Evolutionary conservation across 139 green algal species (phyloP).

Genomic region (Volvox africanus): DNA sequence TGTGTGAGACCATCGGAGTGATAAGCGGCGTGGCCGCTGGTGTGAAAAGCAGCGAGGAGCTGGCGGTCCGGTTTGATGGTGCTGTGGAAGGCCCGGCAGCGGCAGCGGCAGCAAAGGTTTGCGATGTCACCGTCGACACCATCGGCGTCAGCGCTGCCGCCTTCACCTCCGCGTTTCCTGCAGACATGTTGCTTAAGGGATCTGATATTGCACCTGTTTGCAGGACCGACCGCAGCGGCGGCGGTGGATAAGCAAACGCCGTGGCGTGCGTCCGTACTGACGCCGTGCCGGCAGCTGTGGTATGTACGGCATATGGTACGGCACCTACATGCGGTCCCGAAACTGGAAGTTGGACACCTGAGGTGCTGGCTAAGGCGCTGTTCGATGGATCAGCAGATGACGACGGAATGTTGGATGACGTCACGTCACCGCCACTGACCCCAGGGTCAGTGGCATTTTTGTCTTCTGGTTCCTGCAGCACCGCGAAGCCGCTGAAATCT

Average conservation of each 20-base stretch:
- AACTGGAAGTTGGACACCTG: no score
- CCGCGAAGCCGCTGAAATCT: constrained; percentile 34
- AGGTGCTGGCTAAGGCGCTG: no score
- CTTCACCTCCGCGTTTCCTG: background rate
- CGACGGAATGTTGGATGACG: background rate
- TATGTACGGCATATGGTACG: no score
- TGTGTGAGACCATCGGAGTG: background rate
- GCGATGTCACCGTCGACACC: background rate
- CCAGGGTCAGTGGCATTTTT: background rate
- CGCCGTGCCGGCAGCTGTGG: background rate
- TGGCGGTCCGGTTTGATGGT: background rate
- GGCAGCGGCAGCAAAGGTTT: background rate
- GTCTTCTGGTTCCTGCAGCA: background rate
- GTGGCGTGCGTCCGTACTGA: background rate
- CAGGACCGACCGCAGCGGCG: background rate
- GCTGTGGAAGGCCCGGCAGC: background rate
- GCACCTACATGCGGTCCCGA: no score
- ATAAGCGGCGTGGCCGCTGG: background rate
- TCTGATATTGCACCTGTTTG: background rate
- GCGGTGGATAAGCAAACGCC: constrained; percentile 12
- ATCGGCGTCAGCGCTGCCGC: background rate
- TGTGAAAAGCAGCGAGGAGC: constrained; percentile 12
- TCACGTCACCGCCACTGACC: background rate
- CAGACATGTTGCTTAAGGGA: background rate
- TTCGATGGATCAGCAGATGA: background rate